phyloP scores from a whole-genome alignment of 495 filamentous ascomycete species.

The Neurospora tetraspora region DNA sequence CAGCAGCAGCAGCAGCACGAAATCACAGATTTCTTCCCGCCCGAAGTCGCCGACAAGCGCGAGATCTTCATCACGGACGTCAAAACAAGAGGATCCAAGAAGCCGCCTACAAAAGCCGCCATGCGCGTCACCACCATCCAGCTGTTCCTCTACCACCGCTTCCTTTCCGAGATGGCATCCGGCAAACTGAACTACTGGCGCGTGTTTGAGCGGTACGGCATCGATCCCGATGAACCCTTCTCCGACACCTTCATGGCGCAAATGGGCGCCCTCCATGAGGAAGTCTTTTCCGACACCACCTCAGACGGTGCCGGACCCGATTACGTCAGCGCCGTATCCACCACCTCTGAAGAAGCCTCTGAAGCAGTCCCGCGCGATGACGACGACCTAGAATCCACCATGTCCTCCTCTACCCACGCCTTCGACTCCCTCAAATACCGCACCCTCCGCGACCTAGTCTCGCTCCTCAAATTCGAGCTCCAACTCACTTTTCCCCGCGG shows the following conservation, averaged over 20 bases:
- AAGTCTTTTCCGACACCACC: conserved; percentile 35
- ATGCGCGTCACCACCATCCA: conserved; percentile 74
- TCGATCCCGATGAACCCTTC: conserved; percentile 56
- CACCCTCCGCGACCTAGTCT: conserved; percentile 29
- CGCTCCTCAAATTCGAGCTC: conserved; percentile 36
- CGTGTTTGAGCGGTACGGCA: conserved; percentile 58
- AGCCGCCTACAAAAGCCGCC: conserved; percentile 54
- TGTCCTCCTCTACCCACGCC: neutral
- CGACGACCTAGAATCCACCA: neutral
- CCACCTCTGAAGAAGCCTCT: conserved; percentile 23
- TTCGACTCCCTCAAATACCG: conserved; percentile 21
- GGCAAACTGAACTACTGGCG: conserved; percentile 56
- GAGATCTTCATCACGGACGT: conserved; percentile 74
- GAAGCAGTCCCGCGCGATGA: neutral
- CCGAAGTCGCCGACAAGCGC: conserved; percentile 4
- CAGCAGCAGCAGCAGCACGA: conserved; percentile 15
- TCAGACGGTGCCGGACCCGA: conserved; percentile 3
- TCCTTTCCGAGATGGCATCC: conserved; percentile 64
- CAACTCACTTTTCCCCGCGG: conserved; percentile 46
- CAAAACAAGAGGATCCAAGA: conserved; percentile 63
- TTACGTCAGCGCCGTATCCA: conserved; percentile 20
- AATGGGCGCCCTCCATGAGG: conserved; percentile 57
- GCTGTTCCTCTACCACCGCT: conserved; percentile 83
- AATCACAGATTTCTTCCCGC: conserved; percentile 15
- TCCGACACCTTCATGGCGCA: conserved; percentile 74